These are phyloP conservation scores for Pharnaceum exiguum DNA, from an alignment of 148 eudicot species.

Conservation along the genomic window DNA sequence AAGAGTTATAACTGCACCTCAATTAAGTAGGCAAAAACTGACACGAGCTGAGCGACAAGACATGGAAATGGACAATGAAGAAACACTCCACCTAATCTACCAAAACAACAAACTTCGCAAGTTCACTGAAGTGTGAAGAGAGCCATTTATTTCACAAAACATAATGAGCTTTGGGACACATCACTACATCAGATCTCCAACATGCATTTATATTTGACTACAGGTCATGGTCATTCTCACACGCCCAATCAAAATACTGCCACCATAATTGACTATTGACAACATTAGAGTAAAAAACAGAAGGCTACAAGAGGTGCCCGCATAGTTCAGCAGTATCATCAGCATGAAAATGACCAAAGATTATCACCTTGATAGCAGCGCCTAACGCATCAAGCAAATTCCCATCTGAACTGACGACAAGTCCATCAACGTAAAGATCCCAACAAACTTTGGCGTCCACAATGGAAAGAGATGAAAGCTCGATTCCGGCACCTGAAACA, in stretches of 20 bases:
- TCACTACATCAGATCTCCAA: too few relatives aligned
- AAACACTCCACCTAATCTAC: neutral
- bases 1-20: too few relatives aligned
- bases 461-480: slow-evolving; percentile 72
- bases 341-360: neutral
- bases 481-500: slow-evolving; percentile 84
- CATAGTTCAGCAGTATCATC: neutral
- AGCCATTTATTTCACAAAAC: too few relatives aligned
- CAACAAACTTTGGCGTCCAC: slow-evolving; percentile 87
- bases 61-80: neutral
- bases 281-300: too few relatives aligned
- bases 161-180: too few relatives aligned
- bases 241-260: too few relatives aligned
- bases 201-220: too few relatives aligned
- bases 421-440: slow-evolving; percentile 95
- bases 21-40: neutral
- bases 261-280: too few relatives aligned
- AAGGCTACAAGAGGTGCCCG: neutral
- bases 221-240: too few relatives aligned
- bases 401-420: slow-evolving; percentile 88
- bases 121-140: too few relatives aligned
- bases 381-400: slow-evolving; percentile 89
- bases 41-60: neutral
- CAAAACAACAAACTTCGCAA: neutral
- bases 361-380: slow-evolving; percentile 87